Evolutionary conservation across 495 filamentous ascomycete genomes (phyloP), one percentile per base, ranked within the genome.

Genomic region (Platismatia glauca): DNA sequence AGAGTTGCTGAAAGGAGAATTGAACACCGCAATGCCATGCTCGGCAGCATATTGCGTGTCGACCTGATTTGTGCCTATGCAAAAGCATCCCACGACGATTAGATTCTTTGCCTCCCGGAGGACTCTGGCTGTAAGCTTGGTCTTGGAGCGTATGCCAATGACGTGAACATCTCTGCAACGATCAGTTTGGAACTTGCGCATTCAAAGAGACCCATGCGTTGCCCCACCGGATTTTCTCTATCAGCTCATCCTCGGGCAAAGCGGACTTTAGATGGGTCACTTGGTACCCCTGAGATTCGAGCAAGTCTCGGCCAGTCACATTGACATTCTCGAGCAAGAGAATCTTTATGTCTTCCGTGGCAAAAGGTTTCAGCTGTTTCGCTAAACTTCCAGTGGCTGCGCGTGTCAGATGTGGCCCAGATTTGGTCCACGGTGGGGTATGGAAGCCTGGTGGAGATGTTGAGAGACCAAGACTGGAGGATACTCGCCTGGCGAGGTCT

Each of bases 51-150:
- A 95, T 62, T 91, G 82, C 44, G 97, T 83, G 71, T 99, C 90
- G 58, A 99, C 95, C 72, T 97, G 95, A 79, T 97, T 97, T 59
- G 95, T 99, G 56, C 95, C 95, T 64, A 97, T 99, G 73, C 95
- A 99, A 82, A 99, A 99, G 76, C 95, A 97, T 50, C 95, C 95
- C 64, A 97, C 86, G 53, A 96, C 94, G 62, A 97, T 87, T 37
- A 99, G 84, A 71, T 96, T 93, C 77, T 91, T 91, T 44, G 94
- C 94, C 72, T 95, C 87, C 59, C 82, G 82, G 60, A 99, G 77
- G 39, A 99, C 89, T 65, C 86, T 86, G 58, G 87, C 87, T 16
- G 86, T 91, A 65, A 99, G 83, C 76, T 91, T 95, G 24, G 95
- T 99, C 78, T 99, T 97, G 34, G 95, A 97, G 64, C 95, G 89